Evolutionary conservation across 1,284 basidiomycete species (phyloP), one percentile per base, ranked within the genome.

Genomic region (Thecaphora frezii): DNA sequence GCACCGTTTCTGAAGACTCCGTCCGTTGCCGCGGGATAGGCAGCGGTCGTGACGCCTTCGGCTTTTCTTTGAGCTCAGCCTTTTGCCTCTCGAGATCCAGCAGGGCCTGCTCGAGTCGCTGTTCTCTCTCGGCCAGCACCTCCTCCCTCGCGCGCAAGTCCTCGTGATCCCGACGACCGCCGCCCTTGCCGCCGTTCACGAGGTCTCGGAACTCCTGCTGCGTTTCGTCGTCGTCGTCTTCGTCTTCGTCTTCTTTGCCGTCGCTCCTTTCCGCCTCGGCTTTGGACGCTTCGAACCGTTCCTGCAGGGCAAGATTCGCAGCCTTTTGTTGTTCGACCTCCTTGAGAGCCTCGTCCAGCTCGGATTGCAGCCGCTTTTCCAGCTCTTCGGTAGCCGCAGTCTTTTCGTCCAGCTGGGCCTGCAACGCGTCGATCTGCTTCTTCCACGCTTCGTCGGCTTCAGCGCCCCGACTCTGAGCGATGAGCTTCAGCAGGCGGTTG

Each of bases 401-500:
- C 42, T 68, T 61, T 7, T 30, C 40, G 16, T 21, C 45, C 28
- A 72, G 37, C 44, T 45, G 38, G 12, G 51, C 49, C 19, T 51
- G 43, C 38, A 72, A 42, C 12, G 46, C 51, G 13, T 70, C 64
- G 19, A 72, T 54, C 49, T 65, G 48, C 14, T 37, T 36, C 33
- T 64, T 44, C 36, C 56, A 7, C 16, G 38, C 49, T 5, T 48
- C 39, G 25, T 59, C 53, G 21, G 61, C 53, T 18, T 61, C 61
- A n/a, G 43, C 50, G 4, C 48, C 64, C 12, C 54, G 51, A 7
- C 59, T 50, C 26, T 67, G 51, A 4, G 59, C 59, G 3, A 68
- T 64, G 4, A 71, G 28, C 45, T 68, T 65, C 26, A 68, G 44
- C 37, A 71, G 39, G 3, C 61, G 28, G 23, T 63, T 69, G 10